A percentile compares a stretch with the other conserved stretches of the same genome.
These are phyloP conservation scores for Cyclanthera cordifolia DNA, from an alignment of 306 rosid species.

Conservation along the genomic window DNA sequence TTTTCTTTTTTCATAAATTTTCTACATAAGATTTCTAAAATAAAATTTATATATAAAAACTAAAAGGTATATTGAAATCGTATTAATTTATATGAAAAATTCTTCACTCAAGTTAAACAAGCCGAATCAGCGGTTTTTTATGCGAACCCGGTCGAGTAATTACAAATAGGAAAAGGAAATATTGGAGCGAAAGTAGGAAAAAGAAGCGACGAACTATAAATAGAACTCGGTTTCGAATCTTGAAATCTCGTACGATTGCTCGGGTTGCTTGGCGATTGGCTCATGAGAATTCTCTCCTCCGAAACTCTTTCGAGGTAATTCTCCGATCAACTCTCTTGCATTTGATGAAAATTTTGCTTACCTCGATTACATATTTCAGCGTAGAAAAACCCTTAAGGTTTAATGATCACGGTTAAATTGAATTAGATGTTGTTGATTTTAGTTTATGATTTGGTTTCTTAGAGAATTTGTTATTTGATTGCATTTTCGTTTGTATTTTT, in stretches of 20 bases:
- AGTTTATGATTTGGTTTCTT: background rate
- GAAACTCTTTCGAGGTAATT: background rate
- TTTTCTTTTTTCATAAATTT: too few relatives aligned
- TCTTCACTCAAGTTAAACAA: too few relatives aligned
- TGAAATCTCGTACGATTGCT: background rate
- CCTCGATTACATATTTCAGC: background rate
- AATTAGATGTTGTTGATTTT: background rate
- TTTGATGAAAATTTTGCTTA: background rate
- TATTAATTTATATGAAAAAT: too few relatives aligned
- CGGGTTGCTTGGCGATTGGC: constrained; percentile 1
- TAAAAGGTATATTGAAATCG: too few relatives aligned
- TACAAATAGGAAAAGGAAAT: too few relatives aligned
- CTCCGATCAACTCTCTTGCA: background rate
- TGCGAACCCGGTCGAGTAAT: too few relatives aligned
- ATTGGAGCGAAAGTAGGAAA: too few relatives aligned
- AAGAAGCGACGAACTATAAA: too few relatives aligned
- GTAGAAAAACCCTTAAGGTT: background rate
- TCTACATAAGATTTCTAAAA: too few relatives aligned
- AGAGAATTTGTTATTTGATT: background rate
- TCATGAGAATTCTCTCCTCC: background rate
- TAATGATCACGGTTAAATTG: background rate
- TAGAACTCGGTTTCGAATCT: background rate
- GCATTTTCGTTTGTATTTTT: background rate
- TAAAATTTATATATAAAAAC: too few relatives aligned
- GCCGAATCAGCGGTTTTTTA: too few relatives aligned